These are phyloP conservation scores for Linnemannia hyalina DNA, from an alignment of 192 early-diverging fungal genomes.

Conservation along the genomic window DNA sequence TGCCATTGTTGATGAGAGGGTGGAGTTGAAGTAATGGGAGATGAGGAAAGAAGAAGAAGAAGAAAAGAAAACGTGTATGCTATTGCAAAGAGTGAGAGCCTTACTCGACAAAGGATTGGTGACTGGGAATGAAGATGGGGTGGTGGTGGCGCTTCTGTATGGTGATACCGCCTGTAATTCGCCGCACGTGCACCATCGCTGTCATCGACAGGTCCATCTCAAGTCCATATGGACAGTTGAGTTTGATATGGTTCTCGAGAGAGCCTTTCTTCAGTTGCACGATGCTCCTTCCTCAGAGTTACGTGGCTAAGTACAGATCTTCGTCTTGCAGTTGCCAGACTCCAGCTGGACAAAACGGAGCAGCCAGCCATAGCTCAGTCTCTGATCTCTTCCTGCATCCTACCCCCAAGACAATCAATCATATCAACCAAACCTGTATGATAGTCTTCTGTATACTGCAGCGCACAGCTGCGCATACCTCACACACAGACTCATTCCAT, in stretches of 20 bases:
- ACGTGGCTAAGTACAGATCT: too few species aligned
- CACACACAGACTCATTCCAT: not conserved
- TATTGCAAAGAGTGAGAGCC: not conserved
- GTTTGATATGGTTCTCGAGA: not conserved
- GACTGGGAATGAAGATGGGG: not conserved
- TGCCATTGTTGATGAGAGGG: conserved; percentile 10
- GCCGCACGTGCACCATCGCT: not conserved
- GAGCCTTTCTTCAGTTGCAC: too few species aligned
- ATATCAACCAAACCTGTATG: too few species aligned
- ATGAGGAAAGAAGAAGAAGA: conserved; percentile 1
- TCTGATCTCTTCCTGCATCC: too few species aligned
- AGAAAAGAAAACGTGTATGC: not conserved
- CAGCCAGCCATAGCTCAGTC: too few species aligned
- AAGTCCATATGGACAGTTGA: not conserved
- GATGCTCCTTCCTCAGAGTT: too few species aligned
- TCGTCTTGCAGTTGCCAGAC: too few species aligned
- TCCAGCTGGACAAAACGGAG: too few species aligned
- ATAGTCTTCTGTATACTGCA: not conserved
- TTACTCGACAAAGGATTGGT: not conserved
- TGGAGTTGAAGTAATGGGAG: not conserved
- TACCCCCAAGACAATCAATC: too few species aligned
- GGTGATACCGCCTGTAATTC: not conserved
- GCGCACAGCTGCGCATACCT: not conserved
- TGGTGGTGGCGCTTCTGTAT: not conserved
- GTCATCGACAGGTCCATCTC: not conserved